Evolutionary conservation across 257 asterid species (phyloP).

Genomic region (Anisodus acutangulus): DNA sequence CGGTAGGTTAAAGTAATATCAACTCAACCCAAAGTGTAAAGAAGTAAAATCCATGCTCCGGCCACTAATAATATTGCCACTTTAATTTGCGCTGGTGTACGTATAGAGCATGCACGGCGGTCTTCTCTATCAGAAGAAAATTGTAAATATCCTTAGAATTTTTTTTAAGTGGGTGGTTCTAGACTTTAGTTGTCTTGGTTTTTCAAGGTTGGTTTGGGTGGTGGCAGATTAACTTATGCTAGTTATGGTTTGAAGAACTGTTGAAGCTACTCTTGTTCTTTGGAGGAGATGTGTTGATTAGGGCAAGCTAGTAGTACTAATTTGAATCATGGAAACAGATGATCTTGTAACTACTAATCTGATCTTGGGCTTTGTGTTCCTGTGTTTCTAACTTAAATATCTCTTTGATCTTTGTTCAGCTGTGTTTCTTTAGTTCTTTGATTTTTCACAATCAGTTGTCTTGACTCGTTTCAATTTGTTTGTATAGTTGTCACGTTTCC

Average conservation of each 20-base stretch:
- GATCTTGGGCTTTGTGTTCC: not conserved
- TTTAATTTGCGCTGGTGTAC: not conserved
- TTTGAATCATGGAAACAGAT: not conserved
- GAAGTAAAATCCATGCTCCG: not conserved
- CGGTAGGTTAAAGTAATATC: slow-evolving; percentile 32
- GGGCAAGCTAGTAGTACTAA: not conserved
- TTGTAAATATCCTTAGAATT: not conserved
- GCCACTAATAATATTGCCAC: too few relatives aligned
- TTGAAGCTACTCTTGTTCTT: not conserved
- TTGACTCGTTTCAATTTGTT: too few relatives aligned
- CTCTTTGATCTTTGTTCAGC: too few relatives aligned
- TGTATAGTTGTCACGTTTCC: too few relatives aligned
- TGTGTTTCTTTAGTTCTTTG: too few relatives aligned
- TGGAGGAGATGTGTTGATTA: not conserved
- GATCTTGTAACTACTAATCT: not conserved
- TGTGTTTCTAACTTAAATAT: too few relatives aligned
- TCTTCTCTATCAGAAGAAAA: slow-evolving; percentile 1
- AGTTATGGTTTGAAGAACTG: not conserved
- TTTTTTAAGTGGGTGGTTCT: not conserved
- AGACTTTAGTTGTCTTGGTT: not conserved
- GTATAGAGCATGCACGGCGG: slow-evolving; percentile 22
- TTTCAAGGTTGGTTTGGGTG: not conserved
- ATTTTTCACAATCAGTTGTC: too few relatives aligned
- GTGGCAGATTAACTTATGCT: not conserved
- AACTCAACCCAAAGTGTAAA: not conserved